Percentiles rank a stretch among this genome's conserved stretches.
Conservation (phyloP, 305 asterid genomes). For the Fraxinus xanthoxyloides region DNA sequence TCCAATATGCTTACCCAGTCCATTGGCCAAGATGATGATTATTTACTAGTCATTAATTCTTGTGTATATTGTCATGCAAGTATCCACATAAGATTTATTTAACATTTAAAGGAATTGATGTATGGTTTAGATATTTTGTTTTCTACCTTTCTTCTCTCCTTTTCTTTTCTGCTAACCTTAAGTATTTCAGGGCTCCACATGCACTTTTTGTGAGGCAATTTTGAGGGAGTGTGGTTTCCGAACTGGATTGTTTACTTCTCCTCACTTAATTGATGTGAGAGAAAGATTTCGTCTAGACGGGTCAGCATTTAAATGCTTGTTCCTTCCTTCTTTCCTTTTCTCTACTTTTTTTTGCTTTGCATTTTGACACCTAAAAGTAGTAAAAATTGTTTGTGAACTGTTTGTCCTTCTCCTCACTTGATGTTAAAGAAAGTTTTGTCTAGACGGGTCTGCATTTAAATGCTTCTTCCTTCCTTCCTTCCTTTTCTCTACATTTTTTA, state of each 20-base stretch:
- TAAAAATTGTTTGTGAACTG: not conserved
- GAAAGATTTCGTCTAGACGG: conserved; percentile 90
- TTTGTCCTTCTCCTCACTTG: conserved; percentile 75
- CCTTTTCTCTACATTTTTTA: not conserved
- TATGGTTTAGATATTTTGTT: not conserved
- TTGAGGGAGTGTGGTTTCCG: conserved; percentile 75
- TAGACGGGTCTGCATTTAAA: conserved; percentile 60
- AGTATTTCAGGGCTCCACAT: conserved; percentile 77
- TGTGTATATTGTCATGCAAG: not conserved
- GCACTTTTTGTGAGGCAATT: conserved; percentile 81
- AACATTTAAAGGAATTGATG: not conserved
- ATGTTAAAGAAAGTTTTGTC: conserved; percentile 89
- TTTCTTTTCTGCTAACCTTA: conserved; percentile 24
- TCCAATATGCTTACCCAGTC: not conserved
- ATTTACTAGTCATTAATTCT: not conserved
- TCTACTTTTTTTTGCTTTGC: not conserved
- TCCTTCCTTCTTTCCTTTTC: conserved; percentile 4
- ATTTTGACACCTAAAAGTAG: not conserved
- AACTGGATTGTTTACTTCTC: conserved; percentile 92
- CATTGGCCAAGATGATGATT: not conserved
- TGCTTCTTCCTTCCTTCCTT: conserved; percentile 16
- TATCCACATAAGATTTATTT: not conserved
- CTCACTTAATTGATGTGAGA: conserved; percentile 92
- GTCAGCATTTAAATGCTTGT: conserved; percentile 41
- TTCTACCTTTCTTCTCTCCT: conserved; percentile 5